Conservation (phyloP, 371 early-diverging fungal species). For the Apophysomyces ossiformis region DNA sequence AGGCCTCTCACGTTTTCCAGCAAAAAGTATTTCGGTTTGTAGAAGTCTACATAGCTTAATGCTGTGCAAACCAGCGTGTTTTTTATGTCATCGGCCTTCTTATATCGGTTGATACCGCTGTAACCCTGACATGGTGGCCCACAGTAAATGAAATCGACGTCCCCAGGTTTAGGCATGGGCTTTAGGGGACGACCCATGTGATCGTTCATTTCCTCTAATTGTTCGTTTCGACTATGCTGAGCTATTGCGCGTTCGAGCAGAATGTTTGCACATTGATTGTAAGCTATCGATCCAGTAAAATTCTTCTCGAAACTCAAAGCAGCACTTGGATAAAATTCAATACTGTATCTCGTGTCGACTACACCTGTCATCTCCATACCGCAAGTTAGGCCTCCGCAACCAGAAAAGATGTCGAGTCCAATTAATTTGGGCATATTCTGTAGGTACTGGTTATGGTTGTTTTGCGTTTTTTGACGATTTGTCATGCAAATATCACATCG, state of each 20-base stretch:
- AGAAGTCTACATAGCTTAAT: constrained; percentile 67
- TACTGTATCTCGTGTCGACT: constrained; percentile 58
- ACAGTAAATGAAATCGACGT: constrained; percentile 69
- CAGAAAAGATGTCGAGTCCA: constrained; percentile 67
- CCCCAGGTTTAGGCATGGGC: constrained; percentile 59
- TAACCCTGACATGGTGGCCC: constrained; percentile 78
- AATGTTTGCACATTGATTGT: constrained; percentile 62
- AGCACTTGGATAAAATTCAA: constrained; percentile 61
- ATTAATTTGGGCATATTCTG: constrained; percentile 26
- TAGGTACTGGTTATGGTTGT: constrained; percentile 9
- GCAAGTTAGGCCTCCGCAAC: constrained; percentile 66
- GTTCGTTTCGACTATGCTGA: constrained; percentile 28
- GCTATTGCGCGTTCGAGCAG: constrained; percentile 59
- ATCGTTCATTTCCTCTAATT: constrained; percentile 32
- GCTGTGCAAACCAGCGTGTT: constrained; percentile 63
- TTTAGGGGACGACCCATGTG: constrained; percentile 39
- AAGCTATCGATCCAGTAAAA: constrained; percentile 56
- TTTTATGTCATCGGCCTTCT: constrained; percentile 64
- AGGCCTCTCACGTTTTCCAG: constrained; percentile 68
- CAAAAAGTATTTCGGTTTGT: constrained; percentile 62
- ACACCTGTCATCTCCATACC: constrained; percentile 61
- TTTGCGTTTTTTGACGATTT: constrained; percentile 12
- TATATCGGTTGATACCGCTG: constrained; percentile 57
- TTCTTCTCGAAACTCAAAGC: constrained; percentile 61
- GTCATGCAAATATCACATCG: constrained; percentile 37